Evolutionary conservation across 2,329 filamentous ascomycete species (phyloP).

Genomic region (Penicillium corylophilum): DNA sequence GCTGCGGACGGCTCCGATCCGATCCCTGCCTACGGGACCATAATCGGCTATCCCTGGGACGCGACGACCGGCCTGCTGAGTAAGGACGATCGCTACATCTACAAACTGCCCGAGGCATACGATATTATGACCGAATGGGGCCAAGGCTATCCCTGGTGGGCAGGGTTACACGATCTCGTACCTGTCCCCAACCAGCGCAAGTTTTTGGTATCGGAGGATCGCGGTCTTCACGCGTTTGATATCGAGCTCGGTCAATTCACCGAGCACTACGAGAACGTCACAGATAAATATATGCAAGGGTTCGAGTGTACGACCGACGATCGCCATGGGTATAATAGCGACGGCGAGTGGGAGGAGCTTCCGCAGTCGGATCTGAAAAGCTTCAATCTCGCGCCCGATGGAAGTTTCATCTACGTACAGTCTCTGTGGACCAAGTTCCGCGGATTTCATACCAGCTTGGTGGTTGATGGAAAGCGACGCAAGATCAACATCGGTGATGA

Average conservation of each 20-base stretch:
- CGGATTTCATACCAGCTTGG: constrained; percentile 23
- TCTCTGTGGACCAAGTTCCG: constrained; percentile 21
- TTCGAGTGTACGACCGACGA: constrained; percentile 25
- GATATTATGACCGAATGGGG: constrained; percentile 26
- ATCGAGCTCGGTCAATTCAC: constrained; percentile 17
- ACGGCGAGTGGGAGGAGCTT: constrained; percentile 19
- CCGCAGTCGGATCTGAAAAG: constrained; percentile 25
- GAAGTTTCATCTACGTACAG: constrained; percentile 24
- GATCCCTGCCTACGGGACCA: constrained; percentile 18
- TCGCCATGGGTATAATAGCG: constrained; percentile 19
- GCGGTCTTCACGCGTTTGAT: constrained; percentile 22
- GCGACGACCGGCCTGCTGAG: constrained; percentile 16
- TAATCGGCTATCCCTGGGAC: constrained; percentile 25
- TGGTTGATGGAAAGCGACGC: constrained; percentile 15
- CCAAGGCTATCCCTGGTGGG: constrained; percentile 23
- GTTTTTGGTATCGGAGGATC: constrained; percentile 24
- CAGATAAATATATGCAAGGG: constrained; percentile 22
- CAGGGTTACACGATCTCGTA: constrained; percentile 25
- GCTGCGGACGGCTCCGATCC: constrained; percentile 26
- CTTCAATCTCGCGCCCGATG: constrained; percentile 26
- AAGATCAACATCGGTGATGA: constrained; percentile 24
- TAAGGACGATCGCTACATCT: constrained; percentile 13
- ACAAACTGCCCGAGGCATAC: constrained; percentile 11
- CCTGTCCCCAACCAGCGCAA: constrained; percentile 25
- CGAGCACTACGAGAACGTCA: constrained; percentile 12